Base-by-base conservation (phyloP, 441 rosid species). In the Populus hybrid region DNA sequence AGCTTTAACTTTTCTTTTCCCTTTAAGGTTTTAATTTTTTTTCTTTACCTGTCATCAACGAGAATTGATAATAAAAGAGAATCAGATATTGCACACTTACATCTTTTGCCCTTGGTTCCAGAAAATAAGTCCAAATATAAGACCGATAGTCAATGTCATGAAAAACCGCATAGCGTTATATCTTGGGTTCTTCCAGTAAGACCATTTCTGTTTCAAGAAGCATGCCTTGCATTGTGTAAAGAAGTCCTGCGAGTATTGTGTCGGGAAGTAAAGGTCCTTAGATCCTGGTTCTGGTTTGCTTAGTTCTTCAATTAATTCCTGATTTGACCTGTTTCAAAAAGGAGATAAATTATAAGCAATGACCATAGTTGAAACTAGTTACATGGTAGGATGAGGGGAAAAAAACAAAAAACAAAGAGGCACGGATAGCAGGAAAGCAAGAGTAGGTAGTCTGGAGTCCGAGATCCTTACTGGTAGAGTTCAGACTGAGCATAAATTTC, bases 111-210 rank as follows among this genome's bases (percentile, higher is more conserved):
- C 95, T 79, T 84, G 86, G 75, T 56, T 80, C 94, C 92, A 90
- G 79, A 89, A 90, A 77, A 90, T 89, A 14, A 87, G 73, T 42
- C 96, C 96, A 56, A 91, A 91, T 36, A 89, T 75, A 65, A 83
- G 3, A 53, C 91, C 96, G 10, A 89, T 76, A 21, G 79, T 68
- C 3, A 77, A 26, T 31, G 96, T 90, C 87, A 85, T 69, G 86
- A 84, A 85, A 76, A 89, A 80, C 45, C 91, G 81, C 76, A 87
- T 81, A 23, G 84, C 86, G 11, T 89, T 91, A 65, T 79, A 91
- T 21, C 29, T 80, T 1, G 91, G 90, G 71, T 90, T 88, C 81
- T 88, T 87, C 95, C 92, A 91, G 74, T 90, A 90, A 7, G 95
- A 91, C 86, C 88, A 81, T 36, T 84, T 78, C 45, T 90, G 95